Base-by-base conservation (phyloP, 1,139 yeast genomes). In the Suhomyces maxii region DNA sequence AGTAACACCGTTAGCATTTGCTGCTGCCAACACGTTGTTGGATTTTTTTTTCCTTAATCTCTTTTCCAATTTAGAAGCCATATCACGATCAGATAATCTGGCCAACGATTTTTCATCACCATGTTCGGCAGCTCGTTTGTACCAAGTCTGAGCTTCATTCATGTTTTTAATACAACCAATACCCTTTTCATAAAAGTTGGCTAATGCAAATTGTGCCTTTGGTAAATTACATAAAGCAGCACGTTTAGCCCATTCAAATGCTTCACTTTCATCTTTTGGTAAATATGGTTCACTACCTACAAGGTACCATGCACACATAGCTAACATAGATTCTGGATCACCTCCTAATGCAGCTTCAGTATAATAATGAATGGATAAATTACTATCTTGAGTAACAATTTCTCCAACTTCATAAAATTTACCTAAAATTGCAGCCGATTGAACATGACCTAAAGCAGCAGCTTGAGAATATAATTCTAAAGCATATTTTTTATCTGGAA, bases 291-390 rank as follows among this genome's bases (percentile, higher is more conserved):
- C 93, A 37, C 89, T 85, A 1, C 99, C 99, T 32, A 89, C 86
- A 64, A 91, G 75, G 64, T 90, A 93, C 98, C 98, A 93, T 2
- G 97, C 97, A 65, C 97, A 90, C 76, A 93, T 77, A 3, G 96
- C 91, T 58, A 91, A 74, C 96, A 91, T 93, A 12, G 96, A 86
- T 44, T 80, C 83, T 1, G 96, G 81, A 64, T 93, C 96, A 6
- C 97, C 97, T 2, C 86, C 86, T 39, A 85, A 67, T 0, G 98
- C 97, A 0, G 96, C 96, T 55, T 87, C 84, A 0, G 97, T 90
- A 64, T 89, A 93, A 63, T 91, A 93, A 64, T 93, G 97, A 41
- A 93, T 89, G 1, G 96, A 86, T 45, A 93, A 74, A 54, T 89
- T 87, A 0, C 93, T 77, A 63, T 93, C 96, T 55, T 84, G 88